Percentiles rank a stretch among this genome's conserved stretches.
These are phyloP conservation scores for Leccinum obscurum DNA, from an alignment of 768 basidiomycete genomes.

Conservation along the genomic window DNA sequence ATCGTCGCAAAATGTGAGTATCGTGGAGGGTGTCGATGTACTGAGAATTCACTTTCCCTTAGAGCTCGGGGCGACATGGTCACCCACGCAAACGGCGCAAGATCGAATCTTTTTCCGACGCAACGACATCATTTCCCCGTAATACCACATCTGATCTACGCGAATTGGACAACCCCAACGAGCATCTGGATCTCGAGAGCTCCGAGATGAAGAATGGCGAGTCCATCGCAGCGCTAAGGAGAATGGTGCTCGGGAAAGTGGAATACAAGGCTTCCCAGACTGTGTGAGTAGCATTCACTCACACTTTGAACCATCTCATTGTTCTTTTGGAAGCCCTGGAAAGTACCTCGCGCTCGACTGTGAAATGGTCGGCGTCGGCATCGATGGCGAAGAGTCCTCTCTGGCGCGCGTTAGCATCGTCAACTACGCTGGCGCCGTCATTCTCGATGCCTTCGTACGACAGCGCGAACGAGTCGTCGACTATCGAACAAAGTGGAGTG, in stretches of 20 bases:
- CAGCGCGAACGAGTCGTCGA: slow-evolving; percentile 90
- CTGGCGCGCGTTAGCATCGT: slow-evolving; percentile 47
- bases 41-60: background rate
- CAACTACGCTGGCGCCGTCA: slow-evolving; percentile 79
- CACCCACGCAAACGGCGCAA: slow-evolving; percentile 22
- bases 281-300: slow-evolving; percentile 39
- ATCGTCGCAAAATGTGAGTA: slow-evolving; percentile 53
- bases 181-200: slow-evolving; percentile 20
- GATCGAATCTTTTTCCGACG: slow-evolving; percentile 12
- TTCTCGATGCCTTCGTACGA: slow-evolving; percentile 83
- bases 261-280: slow-evolving; percentile 42
- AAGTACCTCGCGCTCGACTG: slow-evolving; percentile 88
- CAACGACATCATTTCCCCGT: slow-evolving; percentile 1
- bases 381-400: slow-evolving; percentile 16
- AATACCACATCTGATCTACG: slow-evolving; percentile 2
- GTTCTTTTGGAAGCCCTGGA: slow-evolving; percentile 48
- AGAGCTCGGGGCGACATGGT: slow-evolving; percentile 14
- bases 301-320: slow-evolving; percentile 3
- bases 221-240: slow-evolving; percentile 44
- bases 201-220: slow-evolving; percentile 46
- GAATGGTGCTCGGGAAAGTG: slow-evolving; percentile 53
- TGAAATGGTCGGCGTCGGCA: slow-evolving; percentile 35
- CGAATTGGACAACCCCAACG: background rate
- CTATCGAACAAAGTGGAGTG: slow-evolving; percentile 89
- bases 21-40: background rate